These are phyloP conservation scores for Viola odorata DNA, from an alignment of 345 rosid species.

Conservation along the genomic window DNA sequence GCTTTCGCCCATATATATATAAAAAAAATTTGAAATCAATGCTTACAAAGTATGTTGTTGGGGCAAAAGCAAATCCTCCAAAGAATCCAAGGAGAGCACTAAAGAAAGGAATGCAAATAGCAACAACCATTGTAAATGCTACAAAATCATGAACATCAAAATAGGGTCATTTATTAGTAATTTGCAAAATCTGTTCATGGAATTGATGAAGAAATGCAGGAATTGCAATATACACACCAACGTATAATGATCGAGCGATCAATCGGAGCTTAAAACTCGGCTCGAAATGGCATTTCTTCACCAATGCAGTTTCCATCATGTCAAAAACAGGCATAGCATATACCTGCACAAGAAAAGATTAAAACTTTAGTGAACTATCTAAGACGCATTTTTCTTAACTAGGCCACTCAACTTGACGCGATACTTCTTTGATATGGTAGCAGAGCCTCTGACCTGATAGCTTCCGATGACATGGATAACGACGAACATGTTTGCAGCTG, in stretches of 20 bases:
- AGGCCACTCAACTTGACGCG: too few relatives aligned
- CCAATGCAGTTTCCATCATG: slow-evolving; percentile 68
- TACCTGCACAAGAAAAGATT: slow-evolving; percentile 21
- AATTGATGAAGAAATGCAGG: neutral
- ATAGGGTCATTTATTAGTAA: too few relatives aligned
- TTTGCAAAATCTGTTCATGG: too few relatives aligned
- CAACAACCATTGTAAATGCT: slow-evolving; percentile 73
- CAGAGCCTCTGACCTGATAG: slow-evolving; percentile 49
- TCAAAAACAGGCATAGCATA: slow-evolving; percentile 84
- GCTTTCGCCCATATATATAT: too few relatives aligned
- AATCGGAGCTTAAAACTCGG: slow-evolving; percentile 57
- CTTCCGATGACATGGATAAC: slow-evolving; percentile 80
- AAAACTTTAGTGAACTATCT: neutral
- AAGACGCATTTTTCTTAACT: neutral
- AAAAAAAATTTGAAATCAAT: neutral
- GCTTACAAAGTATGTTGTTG: slow-evolving; percentile 68
- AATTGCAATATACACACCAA: slow-evolving; percentile 39
- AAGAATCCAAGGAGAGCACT: slow-evolving; percentile 76
- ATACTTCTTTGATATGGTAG: too few relatives aligned
- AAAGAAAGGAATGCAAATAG: slow-evolving; percentile 64
- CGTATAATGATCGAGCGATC: slow-evolving; percentile 52
- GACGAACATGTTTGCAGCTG: slow-evolving; percentile 65
- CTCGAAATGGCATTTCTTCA: slow-evolving; percentile 40
- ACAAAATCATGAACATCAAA: neutral
- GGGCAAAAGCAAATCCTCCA: slow-evolving; percentile 88